Evolutionary conservation across 2,329 filamentous ascomycete genomes (phyloP), one percentile per base, ranked within the genome.

Genomic region (Cadophora malorum): DNA sequence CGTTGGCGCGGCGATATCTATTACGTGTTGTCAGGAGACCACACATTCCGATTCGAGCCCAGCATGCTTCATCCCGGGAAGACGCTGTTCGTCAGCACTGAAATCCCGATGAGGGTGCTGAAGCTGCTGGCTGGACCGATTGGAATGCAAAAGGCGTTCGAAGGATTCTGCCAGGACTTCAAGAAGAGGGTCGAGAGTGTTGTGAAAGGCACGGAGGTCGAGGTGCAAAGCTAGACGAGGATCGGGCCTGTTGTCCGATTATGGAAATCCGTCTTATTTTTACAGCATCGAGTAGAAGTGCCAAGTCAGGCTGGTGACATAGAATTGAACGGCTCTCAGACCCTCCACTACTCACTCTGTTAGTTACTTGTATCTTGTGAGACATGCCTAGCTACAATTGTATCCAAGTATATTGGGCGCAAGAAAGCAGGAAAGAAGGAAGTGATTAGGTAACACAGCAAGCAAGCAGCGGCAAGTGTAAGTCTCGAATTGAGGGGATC

Each of bases 31-130:
- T 68, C 67, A 5, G 74, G 71, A 8, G 66, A 64, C 21, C 74
- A 76, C 65, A 59, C 63, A 1, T 75, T 74, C 59, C 35, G 52
- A 33, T 75, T 75, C 58, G 62, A 63, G 12, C 69, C 71, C 21
- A 75, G 71, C 69, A 66, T 64, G 49, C 67, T 49, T 21, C 67
- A 66, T 52, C 64, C 72, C 2, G 74, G 74, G 1, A 64, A 65
- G 35, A 76, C 74, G 49, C 73, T 69, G 1, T 74, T 76, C 64
- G 55, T 66, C 12, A 74, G 74, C 58, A 52, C 49, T 4, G 73
- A 76, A 58, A 64, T 66, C 14, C 73, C 70, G 25, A 38, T 64
- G 10, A 66, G 74, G 5, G 47, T 71, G 1, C 67, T 63, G 55
- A 41, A 49, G 14, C 16, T 71, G 10, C 31, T 69, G 5, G 56